Base-by-base conservation (phyloP, 148 eudicot species). In the Rhododendron williamsianum region DNA sequence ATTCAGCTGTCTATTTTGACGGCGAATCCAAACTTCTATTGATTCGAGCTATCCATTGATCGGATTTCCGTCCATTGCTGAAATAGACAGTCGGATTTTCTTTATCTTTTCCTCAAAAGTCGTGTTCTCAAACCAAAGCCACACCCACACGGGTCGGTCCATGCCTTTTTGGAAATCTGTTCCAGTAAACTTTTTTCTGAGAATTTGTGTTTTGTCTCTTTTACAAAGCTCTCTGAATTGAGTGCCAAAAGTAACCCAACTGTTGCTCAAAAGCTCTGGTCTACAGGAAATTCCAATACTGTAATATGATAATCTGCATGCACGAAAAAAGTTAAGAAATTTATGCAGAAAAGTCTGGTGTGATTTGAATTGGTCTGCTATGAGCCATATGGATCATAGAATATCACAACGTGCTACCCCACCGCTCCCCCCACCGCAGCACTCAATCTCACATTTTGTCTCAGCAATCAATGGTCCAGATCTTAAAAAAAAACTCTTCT, bases 131-230 rank as follows among this genome's bases (percentile, higher is more conserved):
- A 65, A 25, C 72, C 35, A 19, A 74, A 38, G 48, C 30, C 56
- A 78, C 35, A 46, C 45, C 84, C 85, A 48, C 85, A 83, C 85
- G 80, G 80, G 85, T 83, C 51, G 85, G 85, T 35, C 67, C 48
- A 11, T 51, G 33, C 74, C 48, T 49, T 83, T 38, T 83, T 73
- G 25, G 33, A 21, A 65, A 46, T 48, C 25, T 69, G 84, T 67
- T 12, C 13, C 21, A 4, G 58, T 38, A 82, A 25, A 82, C 78
- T 48, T 30, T 38, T 8, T 43, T 9, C 46, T 18, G 46, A 74
- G 46, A 38, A 74, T 74, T 74, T 71, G 36, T 38, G 48, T 6
- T 45, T 43, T 23, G n/a, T 36, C 46, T 43, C 3, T 77, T 43
- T 43, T 1, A 7, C 25, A 4, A 9, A 19, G 25, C 80, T 77